Base-by-base conservation (phyloP, 768 basidiomycete genomes). In the Suillus spraguei region DNA sequence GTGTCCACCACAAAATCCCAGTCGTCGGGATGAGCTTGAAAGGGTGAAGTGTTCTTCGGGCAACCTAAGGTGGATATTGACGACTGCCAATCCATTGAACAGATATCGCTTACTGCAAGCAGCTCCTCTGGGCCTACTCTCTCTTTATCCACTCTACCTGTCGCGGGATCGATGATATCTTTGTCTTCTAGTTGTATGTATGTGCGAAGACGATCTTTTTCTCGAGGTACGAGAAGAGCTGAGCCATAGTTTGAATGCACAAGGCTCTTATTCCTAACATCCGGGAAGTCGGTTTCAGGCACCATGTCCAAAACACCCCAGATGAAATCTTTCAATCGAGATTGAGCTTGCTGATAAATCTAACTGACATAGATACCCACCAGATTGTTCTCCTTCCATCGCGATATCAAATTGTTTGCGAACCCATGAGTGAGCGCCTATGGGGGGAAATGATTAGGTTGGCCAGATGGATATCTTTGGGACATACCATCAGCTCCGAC, bases 371-470 rank as follows among this genome's bases (percentile, higher is more conserved):
- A n/a, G 20, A 2, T 60, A 65, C 61, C 68, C 64, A 74, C 82
- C 80, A 14, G 72, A 82, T 64, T 91, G 87, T 71, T 93, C 90
- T 7, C 92, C 92, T 64, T 92, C 85, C 90, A 94, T 89, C 5
- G 76, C 70, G 59, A 94, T 87, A 10, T 80, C 79, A 10, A 91
- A 77, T 0, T 75, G 62, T 64, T 90, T 91, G 32, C 92, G 83
- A 28, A 94, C 89, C 90, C 91, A 93, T 13, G 90, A 92, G 74
- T 92, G 91, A 0, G 91, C 91, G 6, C 90, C 89, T 90, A 68
- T 49, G 50, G 16, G 54, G 20, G 35, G 13, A 47, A 35, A n/a
- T 72, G 41, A 60, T 28, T 6, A 41, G 6, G 39, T 14, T 32
- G 56, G 52, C 4, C 28, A 32, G n/a, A 46, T 20, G 28, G 6